Base-by-base conservation (phyloP, 2,329 filamentous ascomycete species). In the Nigrospora osmanthi region DNA sequence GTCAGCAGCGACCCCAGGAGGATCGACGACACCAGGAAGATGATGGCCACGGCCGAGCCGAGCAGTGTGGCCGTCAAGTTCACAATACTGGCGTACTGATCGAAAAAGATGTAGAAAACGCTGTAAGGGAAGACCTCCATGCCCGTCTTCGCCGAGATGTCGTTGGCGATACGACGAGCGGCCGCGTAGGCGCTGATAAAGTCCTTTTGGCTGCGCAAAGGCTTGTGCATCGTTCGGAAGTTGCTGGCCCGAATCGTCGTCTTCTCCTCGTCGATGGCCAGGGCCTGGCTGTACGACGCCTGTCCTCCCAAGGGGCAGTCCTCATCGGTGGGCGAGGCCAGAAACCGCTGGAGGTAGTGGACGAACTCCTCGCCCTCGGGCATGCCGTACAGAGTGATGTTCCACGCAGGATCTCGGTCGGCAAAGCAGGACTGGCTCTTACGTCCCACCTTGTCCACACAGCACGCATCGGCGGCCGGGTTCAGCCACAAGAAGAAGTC, bases 81-180 rank as follows among this genome's bases (percentile, higher is more conserved):
- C 16, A 95, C 81, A 49, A 98, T 97, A 47, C 79, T 80, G 6
- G 88, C 78, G 60, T 98, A 98, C 62, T 97, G 93, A 61, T 98
- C 93, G 62, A 98, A 98, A 77, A 97, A 98, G 62, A 98, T 90
- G 70, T 98, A 98, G 64, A 95, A 95, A 49, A 96, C 84, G 54
- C 88, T 94, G 70, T 98, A 98, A 0, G 93, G 89, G 74, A 98
- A 98, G 3, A 98, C 83, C 19, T 93, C 83, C 17, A 87, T 80
- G 6, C 82, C 78, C 5, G 89, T 90, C 42, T 76, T 73, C 43
- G 77, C 66, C 13, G 76, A 83, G 42, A 98, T 83, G 28, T 86
- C 84, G 12, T 81, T 69, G 0, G 91, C 83, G 50, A 98, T 95
- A 48, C 93, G 87, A 15, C 91, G 86, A 3, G 93, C 93, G 1